Conservation (phyloP, 305 asterid genomes). For the Euphrasia arctica region DNA sequence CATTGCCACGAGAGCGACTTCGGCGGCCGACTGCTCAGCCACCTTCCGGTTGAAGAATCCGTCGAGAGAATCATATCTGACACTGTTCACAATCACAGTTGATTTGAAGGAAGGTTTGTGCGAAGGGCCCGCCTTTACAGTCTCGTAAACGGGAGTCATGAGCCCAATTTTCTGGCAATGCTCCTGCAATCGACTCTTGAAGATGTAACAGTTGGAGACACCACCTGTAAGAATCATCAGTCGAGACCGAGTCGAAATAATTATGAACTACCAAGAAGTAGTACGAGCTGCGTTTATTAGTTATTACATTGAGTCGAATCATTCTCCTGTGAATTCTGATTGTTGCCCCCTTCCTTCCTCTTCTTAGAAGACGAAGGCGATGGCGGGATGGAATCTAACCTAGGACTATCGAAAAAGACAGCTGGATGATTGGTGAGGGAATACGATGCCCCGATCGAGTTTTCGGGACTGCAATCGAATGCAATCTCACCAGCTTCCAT, state of each 20-base stretch:
- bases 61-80: conserved; percentile 81
- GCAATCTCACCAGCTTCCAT: conserved; percentile 45
- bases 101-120: conserved; percentile 84
- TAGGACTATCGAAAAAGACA: conserved; percentile 31
- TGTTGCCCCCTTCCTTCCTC: conserved; percentile 27
- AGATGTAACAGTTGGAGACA: conserved; percentile 73
- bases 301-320: conserved; percentile 41
- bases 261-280: conserved; percentile 15
- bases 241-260: neutral
- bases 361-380: conserved; percentile 23
- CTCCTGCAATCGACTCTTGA: conserved; percentile 95
- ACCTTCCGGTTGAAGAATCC: conserved; percentile 93
- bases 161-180: conserved; percentile 82
- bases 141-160: conserved; percentile 72
- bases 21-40: conserved; percentile 99
- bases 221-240: conserved; percentile 42
- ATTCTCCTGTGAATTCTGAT: conserved; percentile 32
- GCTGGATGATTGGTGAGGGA: conserved; percentile 17
- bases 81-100: conserved; percentile 53
- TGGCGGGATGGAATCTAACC: conserved; percentile 17
- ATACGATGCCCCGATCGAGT: conserved; percentile 19
- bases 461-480: conserved; percentile 20
- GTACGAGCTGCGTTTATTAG: conserved; percentile 25
- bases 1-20: conserved; percentile 82
- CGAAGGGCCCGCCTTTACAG: conserved; percentile 88